Conservation (phyloP, 805 yeast species). For the Saccharomycopsis amapae region DNA sequence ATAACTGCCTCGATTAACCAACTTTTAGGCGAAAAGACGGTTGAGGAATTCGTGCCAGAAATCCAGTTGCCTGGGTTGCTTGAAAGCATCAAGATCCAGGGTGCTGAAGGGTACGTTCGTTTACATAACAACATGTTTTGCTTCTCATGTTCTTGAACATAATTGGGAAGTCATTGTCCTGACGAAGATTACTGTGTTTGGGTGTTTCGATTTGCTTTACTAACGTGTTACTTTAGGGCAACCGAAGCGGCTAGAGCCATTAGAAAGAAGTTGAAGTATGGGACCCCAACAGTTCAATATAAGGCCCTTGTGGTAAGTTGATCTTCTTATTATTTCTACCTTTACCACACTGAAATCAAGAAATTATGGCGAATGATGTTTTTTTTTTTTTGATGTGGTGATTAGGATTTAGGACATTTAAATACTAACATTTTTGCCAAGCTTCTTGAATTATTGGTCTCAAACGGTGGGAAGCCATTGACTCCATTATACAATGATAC, state of each 20-base stretch:
- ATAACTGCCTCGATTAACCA: conserved; percentile 40
- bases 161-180: not conserved
- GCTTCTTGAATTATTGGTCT: conserved; percentile 51
- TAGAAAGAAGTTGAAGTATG: conserved; percentile 84
- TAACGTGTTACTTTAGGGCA: conserved; percentile 7
- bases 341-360: no score
- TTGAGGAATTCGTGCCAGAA: conserved; percentile 21
- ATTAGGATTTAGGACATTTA: not conserved
- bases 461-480: conserved; percentile 39
- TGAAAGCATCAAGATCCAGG: conserved; percentile 19
- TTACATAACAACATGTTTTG: no score
- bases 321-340: conserved; percentile 26
- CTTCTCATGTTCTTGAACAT: not conserved
- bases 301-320: conserved; percentile 46
- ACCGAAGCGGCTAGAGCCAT: conserved; percentile 85
- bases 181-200: not conserved
- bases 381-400: not conserved
- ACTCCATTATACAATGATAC: conserved; percentile 55
- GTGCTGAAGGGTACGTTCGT: conserved; percentile 15
- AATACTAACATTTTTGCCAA: conserved; percentile 13
- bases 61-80: conserved; percentile 18
- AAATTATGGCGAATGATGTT: not conserved
- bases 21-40: conserved; percentile 23
- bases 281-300: conserved; percentile 54
- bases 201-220: no score